phyloP scores from a whole-genome alignment of 495 filamentous ascomycete species.

The Lophiotrema nucula region DNA sequence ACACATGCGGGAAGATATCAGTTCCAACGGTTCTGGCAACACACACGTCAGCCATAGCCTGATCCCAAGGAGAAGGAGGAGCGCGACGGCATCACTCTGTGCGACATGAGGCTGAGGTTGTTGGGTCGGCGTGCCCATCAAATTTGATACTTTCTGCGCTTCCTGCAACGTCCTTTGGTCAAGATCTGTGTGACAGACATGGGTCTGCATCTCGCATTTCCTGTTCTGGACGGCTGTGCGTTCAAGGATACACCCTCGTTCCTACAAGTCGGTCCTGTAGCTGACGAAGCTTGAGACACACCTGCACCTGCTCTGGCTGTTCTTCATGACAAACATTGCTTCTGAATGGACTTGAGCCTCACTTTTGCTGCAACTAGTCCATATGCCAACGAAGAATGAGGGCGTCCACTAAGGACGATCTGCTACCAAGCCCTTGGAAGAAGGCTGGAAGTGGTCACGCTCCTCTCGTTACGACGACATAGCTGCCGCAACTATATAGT shows the following conservation, averaged over 20 bases:
- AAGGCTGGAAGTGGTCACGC: too few species aligned
- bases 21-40: conserved; percentile 23
- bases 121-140: conserved; percentile 5
- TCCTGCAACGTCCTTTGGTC: conserved; percentile 6
- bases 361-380: too few species aligned
- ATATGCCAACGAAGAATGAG: too few species aligned
- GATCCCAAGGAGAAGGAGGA: conserved; percentile 1
- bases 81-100: neutral
- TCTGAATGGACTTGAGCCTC: too few species aligned
- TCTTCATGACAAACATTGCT: too few species aligned
- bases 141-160: too few species aligned
- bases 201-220: conserved; percentile 1
- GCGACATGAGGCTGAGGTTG: conserved; percentile 21
- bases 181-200: conserved; percentile 9
- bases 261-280: too few species aligned
- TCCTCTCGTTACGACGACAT: too few species aligned
- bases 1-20: conserved; percentile 13
- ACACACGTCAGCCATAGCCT: conserved; percentile 18
- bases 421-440: conserved; percentile 21
- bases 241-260: neutral
- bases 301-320: too few species aligned
- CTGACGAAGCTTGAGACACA: too few species aligned
- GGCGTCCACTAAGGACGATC: conserved; percentile 9
- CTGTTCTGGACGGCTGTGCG: neutral
- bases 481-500: too few species aligned